Percentiles rank a stretch among this genome's conserved stretches.
phyloP scores from a whole-genome alignment of 495 filamentous ascomycete species.

The Cercophora sp. region DNA sequence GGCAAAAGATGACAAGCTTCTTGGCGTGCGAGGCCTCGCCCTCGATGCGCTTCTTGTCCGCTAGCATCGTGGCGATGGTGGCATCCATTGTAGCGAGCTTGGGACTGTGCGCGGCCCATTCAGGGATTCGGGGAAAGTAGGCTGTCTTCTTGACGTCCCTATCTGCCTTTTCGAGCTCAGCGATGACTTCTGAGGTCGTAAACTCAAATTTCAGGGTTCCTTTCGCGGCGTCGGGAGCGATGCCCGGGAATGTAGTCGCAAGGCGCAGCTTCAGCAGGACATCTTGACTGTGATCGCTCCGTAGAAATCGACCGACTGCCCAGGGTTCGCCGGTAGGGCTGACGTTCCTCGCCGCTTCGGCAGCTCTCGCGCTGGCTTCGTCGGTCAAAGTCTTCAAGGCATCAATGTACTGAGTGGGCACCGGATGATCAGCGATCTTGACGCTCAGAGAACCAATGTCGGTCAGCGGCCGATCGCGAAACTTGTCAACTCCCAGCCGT shows the following conservation, averaged over 20 bases:
- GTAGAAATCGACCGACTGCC: slow-evolving; percentile 2
- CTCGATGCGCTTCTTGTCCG: slow-evolving; percentile 9
- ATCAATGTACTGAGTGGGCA: not conserved
- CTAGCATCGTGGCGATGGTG: slow-evolving; percentile 11
- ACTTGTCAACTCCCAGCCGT: slow-evolving; percentile 22
- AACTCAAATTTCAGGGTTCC: slow-evolving; percentile 20
- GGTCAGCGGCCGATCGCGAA: slow-evolving; percentile 19
- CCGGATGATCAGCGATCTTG: slow-evolving; percentile 22
- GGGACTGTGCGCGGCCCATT: slow-evolving; percentile 15
- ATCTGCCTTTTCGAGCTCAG: slow-evolving; percentile 4
- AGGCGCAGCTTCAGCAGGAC: slow-evolving; percentile 20
- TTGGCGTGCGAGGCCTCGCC: slow-evolving; percentile 13
- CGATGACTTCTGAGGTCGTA: slow-evolving; percentile 4
- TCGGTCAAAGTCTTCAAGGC: slow-evolving; percentile 9
- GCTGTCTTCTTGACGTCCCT: slow-evolving; percentile 9
- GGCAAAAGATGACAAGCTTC: slow-evolving; percentile 23
- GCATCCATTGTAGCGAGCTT: slow-evolving; percentile 17
- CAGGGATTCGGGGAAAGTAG: slow-evolving; percentile 13
- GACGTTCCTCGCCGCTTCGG: too few relatives aligned
- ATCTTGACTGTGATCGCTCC: slow-evolving; percentile 6
- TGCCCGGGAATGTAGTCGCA: slow-evolving; percentile 22
- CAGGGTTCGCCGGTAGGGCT: too few relatives aligned
- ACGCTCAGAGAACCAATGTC: slow-evolving; percentile 20
- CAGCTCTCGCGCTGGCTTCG: not conserved
- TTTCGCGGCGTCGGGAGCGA: not conserved